Conservation (phyloP, 2,329 filamentous ascomycete genomes). For the Aspergillus tanneri region DNA sequence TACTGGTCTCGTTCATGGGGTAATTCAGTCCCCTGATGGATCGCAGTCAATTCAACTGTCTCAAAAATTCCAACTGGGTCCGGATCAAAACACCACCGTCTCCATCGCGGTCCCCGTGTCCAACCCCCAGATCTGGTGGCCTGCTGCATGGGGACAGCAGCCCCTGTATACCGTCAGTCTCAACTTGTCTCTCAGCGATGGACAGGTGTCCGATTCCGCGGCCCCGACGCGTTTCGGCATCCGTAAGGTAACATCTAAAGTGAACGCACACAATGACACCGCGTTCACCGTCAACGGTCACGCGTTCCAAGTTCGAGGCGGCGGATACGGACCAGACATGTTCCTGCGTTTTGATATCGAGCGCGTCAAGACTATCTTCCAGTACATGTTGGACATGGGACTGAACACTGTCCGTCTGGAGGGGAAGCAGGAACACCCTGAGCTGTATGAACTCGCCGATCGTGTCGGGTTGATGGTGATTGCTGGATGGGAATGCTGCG, state of each 20-base stretch:
- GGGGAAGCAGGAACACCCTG: slow-evolving; percentile 63
- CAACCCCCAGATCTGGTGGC: slow-evolving; percentile 61
- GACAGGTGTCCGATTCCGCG: slow-evolving; percentile 35
- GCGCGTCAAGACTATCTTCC: slow-evolving; percentile 51
- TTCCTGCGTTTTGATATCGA: slow-evolving; percentile 58
- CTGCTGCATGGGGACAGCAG: slow-evolving; percentile 58
- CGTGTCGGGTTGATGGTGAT: slow-evolving; percentile 61
- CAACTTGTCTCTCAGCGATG: slow-evolving; percentile 24
- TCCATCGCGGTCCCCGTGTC: slow-evolving; percentile 40
- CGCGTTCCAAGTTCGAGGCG: slow-evolving; percentile 61
- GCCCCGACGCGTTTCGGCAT: slow-evolving; percentile 51
- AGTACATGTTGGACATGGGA: slow-evolving; percentile 60
- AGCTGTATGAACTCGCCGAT: slow-evolving; percentile 60
- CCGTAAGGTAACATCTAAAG: slow-evolving; percentile 52
- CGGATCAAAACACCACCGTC: slow-evolving; percentile 44
- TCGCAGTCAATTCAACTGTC: no score
- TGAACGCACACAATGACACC: slow-evolving; percentile 57
- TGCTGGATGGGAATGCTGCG: slow-evolving; percentile 65
- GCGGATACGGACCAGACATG: slow-evolving; percentile 61
- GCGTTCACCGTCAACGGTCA: slow-evolving; percentile 57
- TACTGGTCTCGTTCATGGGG: slow-evolving; percentile 23
- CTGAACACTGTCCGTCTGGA: slow-evolving; percentile 64
- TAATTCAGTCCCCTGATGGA: slow-evolving; percentile 19
- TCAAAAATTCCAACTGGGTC: no score
- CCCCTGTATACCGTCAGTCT: slow-evolving; percentile 49